Evolutionary conservation across 257 asterid genomes (phyloP).

Genomic region (Apocynum venetum): DNA sequence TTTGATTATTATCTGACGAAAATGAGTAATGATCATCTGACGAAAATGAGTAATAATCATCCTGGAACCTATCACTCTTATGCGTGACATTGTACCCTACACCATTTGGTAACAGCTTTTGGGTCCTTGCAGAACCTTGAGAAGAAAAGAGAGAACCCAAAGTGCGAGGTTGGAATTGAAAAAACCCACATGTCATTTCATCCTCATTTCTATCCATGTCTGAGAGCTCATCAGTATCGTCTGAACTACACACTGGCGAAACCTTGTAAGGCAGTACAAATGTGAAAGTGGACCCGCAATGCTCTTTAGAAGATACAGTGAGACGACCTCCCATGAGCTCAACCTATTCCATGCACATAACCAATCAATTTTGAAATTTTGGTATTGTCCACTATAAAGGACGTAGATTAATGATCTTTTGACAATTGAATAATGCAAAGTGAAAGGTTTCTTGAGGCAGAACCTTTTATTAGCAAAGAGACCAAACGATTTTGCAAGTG

Average conservation of each 20-base stretch:
- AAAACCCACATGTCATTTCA: slow-evolving; percentile 53
- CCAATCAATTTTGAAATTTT: not conserved
- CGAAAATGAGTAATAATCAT: slow-evolving; percentile 33
- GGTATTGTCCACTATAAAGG: not conserved
- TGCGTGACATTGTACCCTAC: slow-evolving; percentile 28
- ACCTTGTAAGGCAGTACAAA: slow-evolving; percentile 74
- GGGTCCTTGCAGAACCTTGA: slow-evolving; percentile 46
- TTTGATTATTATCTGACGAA: slow-evolving; percentile 32
- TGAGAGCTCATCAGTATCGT: slow-evolving; percentile 65
- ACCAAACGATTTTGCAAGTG: no score
- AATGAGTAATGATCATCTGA: slow-evolving; percentile 34
- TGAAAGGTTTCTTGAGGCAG: not conserved
- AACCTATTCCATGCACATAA: slow-evolving; percentile 41
- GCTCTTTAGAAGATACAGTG: slow-evolving; percentile 64
- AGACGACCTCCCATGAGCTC: slow-evolving; percentile 97
- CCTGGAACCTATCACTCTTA: slow-evolving; percentile 29
- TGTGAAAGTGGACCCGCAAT: slow-evolving; percentile 75
- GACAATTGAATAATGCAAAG: not conserved
- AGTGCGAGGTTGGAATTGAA: slow-evolving; percentile 70
- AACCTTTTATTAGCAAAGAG: no score
- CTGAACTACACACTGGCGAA: slow-evolving; percentile 47
- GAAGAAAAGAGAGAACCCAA: slow-evolving; percentile 60
- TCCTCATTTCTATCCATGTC: slow-evolving; percentile 56
- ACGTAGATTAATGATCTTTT: not conserved
- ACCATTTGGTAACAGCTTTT: slow-evolving; percentile 34